These are phyloP conservation scores for Chaetomiaceae sp. DNA, from an alignment of 2,329 filamentous ascomycete genomes.

Conservation along the genomic window DNA sequence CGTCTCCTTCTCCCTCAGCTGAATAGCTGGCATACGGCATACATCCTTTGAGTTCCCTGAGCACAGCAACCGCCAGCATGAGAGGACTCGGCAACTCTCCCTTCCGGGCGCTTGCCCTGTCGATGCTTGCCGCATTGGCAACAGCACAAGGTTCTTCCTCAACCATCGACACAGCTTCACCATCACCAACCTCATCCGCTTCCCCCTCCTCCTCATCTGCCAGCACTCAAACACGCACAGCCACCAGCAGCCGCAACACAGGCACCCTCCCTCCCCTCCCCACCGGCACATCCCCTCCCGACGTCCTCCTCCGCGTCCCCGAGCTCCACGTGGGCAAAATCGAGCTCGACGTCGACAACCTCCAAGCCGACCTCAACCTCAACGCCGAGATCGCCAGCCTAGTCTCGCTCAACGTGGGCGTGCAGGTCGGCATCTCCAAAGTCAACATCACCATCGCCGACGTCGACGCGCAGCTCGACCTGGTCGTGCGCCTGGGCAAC, in stretches of 20 bases:
- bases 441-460: slow-evolving; percentile 60
- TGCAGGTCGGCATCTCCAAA: slow-evolving; percentile 44
- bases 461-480: slow-evolving; percentile 54
- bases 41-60: too few relatives aligned
- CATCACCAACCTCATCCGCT: slow-evolving; percentile 6
- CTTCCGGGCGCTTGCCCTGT: slow-evolving; percentile 27
- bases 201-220: slow-evolving; percentile 11
- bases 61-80: slow-evolving; percentile 16
- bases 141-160: background rate
- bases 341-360: slow-evolving; percentile 56
- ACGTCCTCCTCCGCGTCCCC: slow-evolving; percentile 55
- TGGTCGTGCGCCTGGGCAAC: slow-evolving; percentile 56
- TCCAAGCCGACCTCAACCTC: slow-evolving; percentile 56
- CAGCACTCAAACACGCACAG: too few relatives aligned
- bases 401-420: slow-evolving; percentile 51
- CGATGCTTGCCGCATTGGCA: slow-evolving; percentile 25
- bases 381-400: slow-evolving; percentile 56
- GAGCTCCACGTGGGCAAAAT: slow-evolving; percentile 56
- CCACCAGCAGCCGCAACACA: too few relatives aligned
- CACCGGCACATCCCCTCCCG: slow-evolving; percentile 38
- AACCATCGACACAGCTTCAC: background rate
- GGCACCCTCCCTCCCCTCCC: too few relatives aligned
- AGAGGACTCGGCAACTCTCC: slow-evolving; percentile 26
- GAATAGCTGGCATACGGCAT: too few relatives aligned
- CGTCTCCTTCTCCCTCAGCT: too few relatives aligned